phyloP scores from a whole-genome alignment of 1,284 basidiomycete species.

The Anthracocystis setariae region DNA sequence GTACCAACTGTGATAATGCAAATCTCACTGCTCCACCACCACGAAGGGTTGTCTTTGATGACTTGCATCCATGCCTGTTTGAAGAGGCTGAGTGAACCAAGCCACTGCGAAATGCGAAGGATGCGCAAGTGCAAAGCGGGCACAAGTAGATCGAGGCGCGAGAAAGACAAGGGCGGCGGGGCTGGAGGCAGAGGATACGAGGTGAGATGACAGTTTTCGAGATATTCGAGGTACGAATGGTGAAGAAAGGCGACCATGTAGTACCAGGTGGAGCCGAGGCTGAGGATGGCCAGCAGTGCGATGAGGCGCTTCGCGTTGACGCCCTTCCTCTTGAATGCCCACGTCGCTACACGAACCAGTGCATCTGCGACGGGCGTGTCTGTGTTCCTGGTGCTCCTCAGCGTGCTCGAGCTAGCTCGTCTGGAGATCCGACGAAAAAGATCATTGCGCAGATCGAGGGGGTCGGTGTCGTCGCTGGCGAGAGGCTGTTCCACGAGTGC shows the following conservation, averaged over 20 bases:
- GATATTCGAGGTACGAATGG: conserved; percentile 52
- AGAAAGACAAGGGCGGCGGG: conserved; percentile 15
- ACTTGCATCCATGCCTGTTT: conserved; percentile 75
- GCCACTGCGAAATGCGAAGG: conserved; percentile 71
- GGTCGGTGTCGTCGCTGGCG: conserved; percentile 1
- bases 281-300: conserved; percentile 29
- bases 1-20: conserved; percentile 77
- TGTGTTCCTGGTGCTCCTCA: background rate
- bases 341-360: conserved; percentile 27
- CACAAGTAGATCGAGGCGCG: conserved; percentile 32
- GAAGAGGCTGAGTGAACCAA: conserved; percentile 74
- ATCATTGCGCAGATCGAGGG: conserved; percentile 6
- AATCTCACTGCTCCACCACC: conserved; percentile 81
- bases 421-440: no score
- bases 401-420: no score
- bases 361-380: conserved; percentile 27
- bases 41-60: conserved; percentile 71
- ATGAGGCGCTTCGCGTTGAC: conserved; percentile 23
- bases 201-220: conserved; percentile 38
- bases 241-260: conserved; percentile 64
- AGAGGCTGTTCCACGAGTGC: conserved; percentile 1
- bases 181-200: conserved; percentile 26
- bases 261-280: conserved; percentile 46
- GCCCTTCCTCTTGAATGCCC: conserved; percentile 33
- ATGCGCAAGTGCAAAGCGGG: conserved; percentile 67